Evolutionary conservation across 495 filamentous ascomycete genomes (phyloP).

Genomic region (Rhypophila decipiens): DNA sequence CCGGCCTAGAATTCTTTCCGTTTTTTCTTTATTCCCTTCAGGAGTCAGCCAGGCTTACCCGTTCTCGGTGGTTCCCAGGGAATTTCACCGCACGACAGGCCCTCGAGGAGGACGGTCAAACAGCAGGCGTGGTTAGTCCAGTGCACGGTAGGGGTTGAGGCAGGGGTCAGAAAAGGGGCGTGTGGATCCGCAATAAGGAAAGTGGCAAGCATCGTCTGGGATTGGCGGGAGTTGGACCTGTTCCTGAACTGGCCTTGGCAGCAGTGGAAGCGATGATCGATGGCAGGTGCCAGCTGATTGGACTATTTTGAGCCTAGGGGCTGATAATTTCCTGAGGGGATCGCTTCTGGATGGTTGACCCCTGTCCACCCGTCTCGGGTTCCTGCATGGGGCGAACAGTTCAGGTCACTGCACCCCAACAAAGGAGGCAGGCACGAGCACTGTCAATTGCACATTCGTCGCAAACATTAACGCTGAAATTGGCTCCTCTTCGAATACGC

Average conservation of each 20-base stretch:
- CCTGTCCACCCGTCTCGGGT: neutral
- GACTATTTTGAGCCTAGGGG: too few relatives aligned
- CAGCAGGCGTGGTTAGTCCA: too few relatives aligned
- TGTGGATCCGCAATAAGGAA: conserved; percentile 9
- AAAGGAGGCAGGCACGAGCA: too few relatives aligned
- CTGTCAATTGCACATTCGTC: too few relatives aligned
- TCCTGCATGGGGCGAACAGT: neutral
- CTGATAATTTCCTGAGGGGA: neutral
- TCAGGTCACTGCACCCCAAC: too few relatives aligned
- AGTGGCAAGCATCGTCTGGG: neutral
- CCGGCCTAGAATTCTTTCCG: too few relatives aligned
- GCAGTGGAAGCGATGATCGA: neutral
- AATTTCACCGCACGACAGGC: too few relatives aligned
- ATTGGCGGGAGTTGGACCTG: neutral
- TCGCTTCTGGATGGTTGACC: neutral
- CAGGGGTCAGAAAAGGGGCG: conserved; percentile 8
- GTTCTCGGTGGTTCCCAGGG: too few relatives aligned
- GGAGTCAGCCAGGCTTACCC: too few relatives aligned
- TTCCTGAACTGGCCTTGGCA: neutral
- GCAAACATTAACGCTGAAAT: neutral
- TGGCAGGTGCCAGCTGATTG: conserved; percentile 2
- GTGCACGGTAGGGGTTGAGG: neutral
- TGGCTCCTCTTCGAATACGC: neutral
- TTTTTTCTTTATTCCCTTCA: too few relatives aligned
- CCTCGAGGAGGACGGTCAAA: too few relatives aligned